phyloP scores from a whole-genome alignment of 2,329 filamentous ascomycete species.

The Fusarium chuoi region DNA sequence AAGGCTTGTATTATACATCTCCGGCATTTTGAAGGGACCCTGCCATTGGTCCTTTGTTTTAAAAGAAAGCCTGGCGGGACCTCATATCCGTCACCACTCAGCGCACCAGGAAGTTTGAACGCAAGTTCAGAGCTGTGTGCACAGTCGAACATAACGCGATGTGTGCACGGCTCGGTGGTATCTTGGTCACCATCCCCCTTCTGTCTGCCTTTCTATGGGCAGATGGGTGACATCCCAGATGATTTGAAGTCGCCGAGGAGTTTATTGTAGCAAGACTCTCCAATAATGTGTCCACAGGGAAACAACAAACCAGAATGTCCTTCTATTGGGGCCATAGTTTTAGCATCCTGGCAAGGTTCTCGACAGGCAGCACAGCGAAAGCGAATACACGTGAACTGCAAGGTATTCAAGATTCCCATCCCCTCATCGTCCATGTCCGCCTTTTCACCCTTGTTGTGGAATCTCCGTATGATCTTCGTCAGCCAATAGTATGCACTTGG shows the following conservation, averaged over 20 bases:
- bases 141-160: constrained; percentile 32
- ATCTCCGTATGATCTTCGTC: not conserved
- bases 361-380: constrained; percentile 27
- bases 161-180: constrained; percentile 3
- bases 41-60: not conserved
- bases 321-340: not conserved
- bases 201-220: constrained; percentile 31
- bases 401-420: too few relatives aligned
- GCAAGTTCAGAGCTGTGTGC: constrained; percentile 3
- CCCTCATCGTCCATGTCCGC: fast-evolving
- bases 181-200: constrained; percentile 10
- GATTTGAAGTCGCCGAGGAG: not conserved
- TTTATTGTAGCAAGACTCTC: constrained; percentile 18
- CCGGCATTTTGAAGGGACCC: constrained; percentile 17
- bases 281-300: constrained; percentile 40
- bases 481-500: constrained; percentile 10
- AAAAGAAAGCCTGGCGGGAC: constrained; percentile 4
- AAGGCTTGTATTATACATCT: constrained; percentile 9
- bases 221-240: not conserved
- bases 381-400: constrained; percentile 28
- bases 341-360: constrained; percentile 15
- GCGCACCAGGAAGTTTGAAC: not conserved
- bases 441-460: not conserved
- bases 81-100: not conserved
- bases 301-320: constrained; percentile 10